These are phyloP conservation scores for Carpinus fangiana DNA, from an alignment of 306 rosid genomes.

Conservation along the genomic window DNA sequence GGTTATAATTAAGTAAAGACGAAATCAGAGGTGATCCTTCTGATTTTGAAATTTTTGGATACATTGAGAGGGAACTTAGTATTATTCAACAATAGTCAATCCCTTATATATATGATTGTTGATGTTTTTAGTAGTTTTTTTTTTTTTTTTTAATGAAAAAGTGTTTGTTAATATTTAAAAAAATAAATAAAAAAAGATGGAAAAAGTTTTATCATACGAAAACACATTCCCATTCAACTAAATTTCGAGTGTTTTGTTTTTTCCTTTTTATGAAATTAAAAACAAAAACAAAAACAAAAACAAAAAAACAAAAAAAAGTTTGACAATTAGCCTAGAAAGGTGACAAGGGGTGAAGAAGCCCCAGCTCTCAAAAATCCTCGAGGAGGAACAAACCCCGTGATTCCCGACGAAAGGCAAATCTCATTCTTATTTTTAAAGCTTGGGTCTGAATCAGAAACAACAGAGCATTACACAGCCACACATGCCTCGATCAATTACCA, in stretches of 20 bases:
- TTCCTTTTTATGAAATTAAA: background rate
- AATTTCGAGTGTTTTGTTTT: background rate
- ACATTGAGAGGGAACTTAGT: too few relatives aligned
- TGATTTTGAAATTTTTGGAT: too few relatives aligned
- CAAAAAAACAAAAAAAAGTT: constrained; percentile 9
- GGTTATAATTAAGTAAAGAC: too few relatives aligned
- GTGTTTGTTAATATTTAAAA: too few relatives aligned
- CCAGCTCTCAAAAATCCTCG: constrained; percentile 23
- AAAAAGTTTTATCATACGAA: too few relatives aligned
- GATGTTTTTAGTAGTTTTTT: too few relatives aligned
- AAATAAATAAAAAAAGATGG: too few relatives aligned
- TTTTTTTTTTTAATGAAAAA: too few relatives aligned
- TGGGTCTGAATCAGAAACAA: constrained; percentile 58
- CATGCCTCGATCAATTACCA: constrained; percentile 37
- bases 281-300: too few relatives aligned
- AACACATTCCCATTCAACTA: background rate
- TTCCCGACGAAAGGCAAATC: constrained; percentile 48
- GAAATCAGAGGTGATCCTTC: too few relatives aligned
- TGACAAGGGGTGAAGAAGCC: constrained; percentile 7
- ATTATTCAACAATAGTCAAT: background rate
- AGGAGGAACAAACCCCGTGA: constrained; percentile 71
- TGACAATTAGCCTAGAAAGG: constrained; percentile 15
- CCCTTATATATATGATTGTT: too few relatives aligned
- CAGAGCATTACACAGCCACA: constrained; percentile 44
- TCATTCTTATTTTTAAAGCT: constrained; percentile 34